These are phyloP conservation scores for Tylopilus sp. DNA, from an alignment of 768 basidiomycete species.

Conservation along the genomic window DNA sequence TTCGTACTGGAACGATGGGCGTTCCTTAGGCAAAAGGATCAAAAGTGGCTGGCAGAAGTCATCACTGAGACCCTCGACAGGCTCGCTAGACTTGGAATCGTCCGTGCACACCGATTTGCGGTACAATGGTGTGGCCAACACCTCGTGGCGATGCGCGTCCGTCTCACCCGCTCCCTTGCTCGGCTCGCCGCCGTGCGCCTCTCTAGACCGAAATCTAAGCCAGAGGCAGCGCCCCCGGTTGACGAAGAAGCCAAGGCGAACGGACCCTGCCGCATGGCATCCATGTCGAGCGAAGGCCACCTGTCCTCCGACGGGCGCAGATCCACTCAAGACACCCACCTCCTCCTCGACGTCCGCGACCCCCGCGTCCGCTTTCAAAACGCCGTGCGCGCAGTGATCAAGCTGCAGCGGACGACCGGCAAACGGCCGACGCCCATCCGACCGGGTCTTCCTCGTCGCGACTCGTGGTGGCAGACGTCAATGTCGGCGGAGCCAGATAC, in stretches of 20 bases:
- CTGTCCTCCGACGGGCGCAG: background rate
- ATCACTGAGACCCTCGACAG: conserved; percentile 23
- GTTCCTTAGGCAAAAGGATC: conserved; percentile 41
- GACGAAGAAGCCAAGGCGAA: background rate
- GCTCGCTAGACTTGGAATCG: conserved; percentile 19
- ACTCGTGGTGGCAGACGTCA: conserved; percentile 27
- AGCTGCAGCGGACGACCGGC: conserved; percentile 32
- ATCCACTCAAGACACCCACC: conserved; percentile 4
- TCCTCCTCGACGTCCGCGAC: conserved; percentile 19
- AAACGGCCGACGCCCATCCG: conserved; percentile 19
- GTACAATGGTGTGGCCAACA: conserved; percentile 23
- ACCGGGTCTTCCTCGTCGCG: conserved; percentile 23
- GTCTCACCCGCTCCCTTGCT: conserved; percentile 9
- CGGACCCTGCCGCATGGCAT: background rate
- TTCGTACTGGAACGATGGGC: conserved; percentile 48
- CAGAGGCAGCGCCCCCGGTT: background rate
- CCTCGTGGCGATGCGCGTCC: conserved; percentile 6
- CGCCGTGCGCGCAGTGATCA: conserved; percentile 42
- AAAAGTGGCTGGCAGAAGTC: conserved; percentile 45
- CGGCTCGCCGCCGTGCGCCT: conserved; percentile 10
- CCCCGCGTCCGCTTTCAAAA: conserved; percentile 36
- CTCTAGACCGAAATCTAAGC: background rate
- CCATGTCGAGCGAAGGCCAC: conserved; percentile 6
- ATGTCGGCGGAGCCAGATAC: background rate
- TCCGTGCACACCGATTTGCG: conserved; percentile 22